phyloP scores from a whole-genome alignment of 139 green algal species.

The Gonium pectorale region DNA sequence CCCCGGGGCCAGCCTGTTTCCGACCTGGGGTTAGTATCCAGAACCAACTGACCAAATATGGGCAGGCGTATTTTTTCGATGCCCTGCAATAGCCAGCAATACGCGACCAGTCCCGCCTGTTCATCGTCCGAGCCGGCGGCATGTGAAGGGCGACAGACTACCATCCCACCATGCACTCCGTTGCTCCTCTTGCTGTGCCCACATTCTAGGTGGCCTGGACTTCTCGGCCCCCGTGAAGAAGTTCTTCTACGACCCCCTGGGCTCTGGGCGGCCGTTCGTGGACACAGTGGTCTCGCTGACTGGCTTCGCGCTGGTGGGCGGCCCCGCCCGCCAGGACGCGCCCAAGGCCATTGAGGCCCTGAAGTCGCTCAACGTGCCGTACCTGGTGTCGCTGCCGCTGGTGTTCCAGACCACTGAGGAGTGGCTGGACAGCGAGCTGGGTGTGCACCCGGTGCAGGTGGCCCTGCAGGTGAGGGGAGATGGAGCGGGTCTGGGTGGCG shows the following conservation, averaged over 20 bases:
- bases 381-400: slow-evolving; percentile 96
- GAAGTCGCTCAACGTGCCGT: slow-evolving; percentile 96
- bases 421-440: slow-evolving; percentile 96
- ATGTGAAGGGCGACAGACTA: neutral
- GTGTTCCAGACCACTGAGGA: slow-evolving; percentile 99
- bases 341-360: slow-evolving; percentile 97
- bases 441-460: slow-evolving; percentile 98
- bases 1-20: no score
- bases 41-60: no score
- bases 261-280: slow-evolving; percentile 82
- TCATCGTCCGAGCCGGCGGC: neutral
- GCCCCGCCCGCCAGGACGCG: slow-evolving; percentile 85
- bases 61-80: no score
- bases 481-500: no score
- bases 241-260: slow-evolving; percentile 99
- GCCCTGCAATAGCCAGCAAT: no score
- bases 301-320: slow-evolving; percentile 97
- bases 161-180: neutral
- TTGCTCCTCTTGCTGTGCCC: neutral
- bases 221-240: slow-evolving; percentile 97
- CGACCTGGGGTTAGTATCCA: no score
- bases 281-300: slow-evolving; percentile 94
- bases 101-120: no score
- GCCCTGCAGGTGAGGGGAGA: slow-evolving; percentile 85
- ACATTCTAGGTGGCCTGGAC: slow-evolving; percentile 94